These are phyloP conservation scores for Triticum monococcum DNA, from an alignment of 176 grass and related monocot genomes.

Conservation along the genomic window DNA sequence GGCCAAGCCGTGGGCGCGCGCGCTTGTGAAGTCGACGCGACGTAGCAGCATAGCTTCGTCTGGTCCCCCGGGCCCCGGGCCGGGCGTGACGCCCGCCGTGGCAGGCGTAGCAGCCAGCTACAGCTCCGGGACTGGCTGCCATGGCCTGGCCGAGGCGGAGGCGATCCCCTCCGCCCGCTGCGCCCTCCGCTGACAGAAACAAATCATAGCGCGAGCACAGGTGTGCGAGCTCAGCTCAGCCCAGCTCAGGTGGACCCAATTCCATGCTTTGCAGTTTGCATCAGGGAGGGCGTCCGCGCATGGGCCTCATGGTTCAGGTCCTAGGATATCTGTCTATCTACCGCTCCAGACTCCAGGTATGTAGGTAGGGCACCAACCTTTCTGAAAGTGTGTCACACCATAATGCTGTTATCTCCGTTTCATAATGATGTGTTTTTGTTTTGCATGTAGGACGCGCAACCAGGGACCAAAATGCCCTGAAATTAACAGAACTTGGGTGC, in stretches of 20 bases:
- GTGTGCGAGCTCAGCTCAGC: not conserved
- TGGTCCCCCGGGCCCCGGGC: too few species aligned
- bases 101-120: not conserved
- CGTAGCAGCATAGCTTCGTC: not conserved
- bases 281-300: not conserved
- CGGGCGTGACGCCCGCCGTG: not conserved
- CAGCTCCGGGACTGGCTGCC: not conserved
- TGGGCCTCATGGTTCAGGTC: too few species aligned
- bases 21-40: not conserved
- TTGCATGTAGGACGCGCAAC: too few species aligned
- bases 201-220: not conserved
- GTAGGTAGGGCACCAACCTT: too few species aligned
- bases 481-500: too few species aligned
- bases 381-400: too few species aligned
- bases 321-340: too few species aligned
- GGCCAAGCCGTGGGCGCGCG: not conserved
- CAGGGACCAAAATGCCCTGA: too few species aligned
- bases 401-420: too few species aligned
- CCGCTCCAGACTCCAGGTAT: too few species aligned
- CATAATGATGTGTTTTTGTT: too few species aligned
- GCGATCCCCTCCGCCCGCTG: not conserved
- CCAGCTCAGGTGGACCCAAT: not conserved
- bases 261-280: not conserved
- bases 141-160: not conserved
- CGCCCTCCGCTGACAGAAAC: not conserved